Evolutionary conservation across 805 yeast genomes (phyloP).

Genomic region (Metschnikowia cubensis): DNA sequence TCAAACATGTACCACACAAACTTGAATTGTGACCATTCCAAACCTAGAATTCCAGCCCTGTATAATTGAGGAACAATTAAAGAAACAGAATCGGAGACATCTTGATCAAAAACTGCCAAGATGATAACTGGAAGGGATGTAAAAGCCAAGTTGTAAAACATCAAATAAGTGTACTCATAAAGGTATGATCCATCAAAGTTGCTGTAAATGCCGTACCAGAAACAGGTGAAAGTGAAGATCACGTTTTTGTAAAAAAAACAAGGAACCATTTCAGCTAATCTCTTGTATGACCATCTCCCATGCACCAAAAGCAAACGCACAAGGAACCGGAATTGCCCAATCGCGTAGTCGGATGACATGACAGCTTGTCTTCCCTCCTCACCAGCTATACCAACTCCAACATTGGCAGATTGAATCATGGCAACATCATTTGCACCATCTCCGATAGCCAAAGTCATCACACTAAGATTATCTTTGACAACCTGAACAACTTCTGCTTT

Average conservation of each 20-base stretch:
- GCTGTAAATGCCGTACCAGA: slow-evolving; percentile 75
- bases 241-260: slow-evolving; percentile 77
- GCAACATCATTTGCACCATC: slow-evolving; percentile 91
- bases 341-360: slow-evolving; percentile 83
- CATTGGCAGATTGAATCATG: slow-evolving; percentile 85
- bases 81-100: slow-evolving; percentile 66
- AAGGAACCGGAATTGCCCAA: slow-evolving; percentile 76
- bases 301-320: slow-evolving; percentile 66
- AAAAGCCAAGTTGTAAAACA: slow-evolving; percentile 79
- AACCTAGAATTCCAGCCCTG: slow-evolving; percentile 64
- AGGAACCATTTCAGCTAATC: slow-evolving; percentile 81
- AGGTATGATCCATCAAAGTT: slow-evolving; percentile 78
- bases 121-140: slow-evolving; percentile 79
- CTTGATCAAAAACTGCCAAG: slow-evolving; percentile 77
- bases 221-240: slow-evolving; percentile 65
- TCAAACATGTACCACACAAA: slow-evolving; percentile 74
- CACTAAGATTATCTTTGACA: slow-evolving; percentile 70
- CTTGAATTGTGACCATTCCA: slow-evolving; percentile 66
- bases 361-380: slow-evolving; percentile 89
- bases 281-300: slow-evolving; percentile 84
- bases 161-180: slow-evolving; percentile 73
- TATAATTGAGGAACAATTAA: slow-evolving; percentile 72
- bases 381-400: slow-evolving; percentile 88
- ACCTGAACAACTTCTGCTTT: slow-evolving; percentile 79
- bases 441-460: slow-evolving; percentile 84